Evolutionary conservation across 2,329 filamentous ascomycete genomes (phyloP), one percentile per base, ranked within the genome.

Genomic region (Penicillium sp.): DNA sequence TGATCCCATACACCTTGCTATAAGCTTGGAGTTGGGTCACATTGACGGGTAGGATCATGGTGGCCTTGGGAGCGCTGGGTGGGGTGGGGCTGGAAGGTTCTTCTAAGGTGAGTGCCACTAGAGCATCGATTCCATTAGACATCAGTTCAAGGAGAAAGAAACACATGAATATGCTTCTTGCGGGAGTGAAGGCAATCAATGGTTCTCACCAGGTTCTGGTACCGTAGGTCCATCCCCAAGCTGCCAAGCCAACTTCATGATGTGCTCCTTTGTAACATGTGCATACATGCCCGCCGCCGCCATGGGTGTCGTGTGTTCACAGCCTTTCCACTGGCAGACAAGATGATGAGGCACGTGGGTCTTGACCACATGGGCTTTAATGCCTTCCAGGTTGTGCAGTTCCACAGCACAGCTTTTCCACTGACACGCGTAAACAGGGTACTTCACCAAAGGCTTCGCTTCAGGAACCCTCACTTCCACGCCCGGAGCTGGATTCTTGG

Each of bases 351-450:
- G 67, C 3, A 72, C 60, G 53, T 88, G 85, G 4, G 81, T 68
- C 61, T 84, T 86, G 48, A 75, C 65, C 5, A 86, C 69, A 65
- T 88, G 86, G 53, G 81, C 82, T 56, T 79, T 79, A 5, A 88
- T 71, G 0, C 81, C 83, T 8, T 81, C 78, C 13, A 87, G 67
- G 59, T 87, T 88, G 67, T 88, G 85, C 5, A 88, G 71, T 58
- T 85, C 77, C 0, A 81, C 79, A 3, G 70, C 68, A 65, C 86
- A 88, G 1, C 72, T 68, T 48, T 77, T 69, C 85, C 85, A 88
- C 40, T 74, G 67, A 68, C 86, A 88, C 50, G 76, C 75, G 65
- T 79, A 88, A 5, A 82, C 75, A 45, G 58, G 64, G 48, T 71
- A 74, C 5, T 62, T 41, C 6, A 64, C 50, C 8, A 29, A 50